A percentile compares a stretch with the other conserved stretches of the same genome.
Conservation (phyloP, 2,329 filamentous ascomycete genomes). For the Diaporthe eres region DNA sequence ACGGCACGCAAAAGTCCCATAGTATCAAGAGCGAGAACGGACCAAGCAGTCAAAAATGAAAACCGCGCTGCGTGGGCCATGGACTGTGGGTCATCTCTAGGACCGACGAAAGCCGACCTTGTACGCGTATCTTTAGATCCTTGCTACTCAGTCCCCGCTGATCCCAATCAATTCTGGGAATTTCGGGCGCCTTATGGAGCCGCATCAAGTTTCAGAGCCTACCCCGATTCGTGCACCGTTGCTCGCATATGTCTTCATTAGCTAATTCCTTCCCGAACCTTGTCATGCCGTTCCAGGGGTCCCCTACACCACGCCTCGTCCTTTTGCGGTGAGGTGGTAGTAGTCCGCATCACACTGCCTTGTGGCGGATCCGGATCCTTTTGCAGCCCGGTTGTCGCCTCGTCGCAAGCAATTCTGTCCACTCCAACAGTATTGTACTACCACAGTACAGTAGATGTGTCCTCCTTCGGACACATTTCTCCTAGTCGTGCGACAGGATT, state of each 20-base stretch:
- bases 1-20: neutral
- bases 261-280: conserved; percentile 12
- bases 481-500: neutral
- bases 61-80: conserved; percentile 2
- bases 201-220: conserved; percentile 19
- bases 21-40: neutral
- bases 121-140: conserved; percentile 18
- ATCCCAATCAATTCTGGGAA: conserved; percentile 17
- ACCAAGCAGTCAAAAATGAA: neutral
- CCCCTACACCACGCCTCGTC: neutral
- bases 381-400: neutral
- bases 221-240: conserved; percentile 18
- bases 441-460: neutral
- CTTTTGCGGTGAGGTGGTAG: neutral
- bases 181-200: conserved; percentile 1
- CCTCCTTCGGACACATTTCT: neutral
- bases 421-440: neutral
- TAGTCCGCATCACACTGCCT: conserved; percentile 11
- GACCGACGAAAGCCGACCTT: neutral
- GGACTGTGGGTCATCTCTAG: neutral
- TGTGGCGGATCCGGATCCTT: neutral
- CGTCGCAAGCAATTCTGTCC: neutral
- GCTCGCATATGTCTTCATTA: conserved; percentile 6
- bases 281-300: neutral
- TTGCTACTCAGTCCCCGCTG: conserved; percentile 19